Conservation (phyloP, 2,329 filamentous ascomycete genomes). For the Chrysoporthe deuterocubensis region DNA sequence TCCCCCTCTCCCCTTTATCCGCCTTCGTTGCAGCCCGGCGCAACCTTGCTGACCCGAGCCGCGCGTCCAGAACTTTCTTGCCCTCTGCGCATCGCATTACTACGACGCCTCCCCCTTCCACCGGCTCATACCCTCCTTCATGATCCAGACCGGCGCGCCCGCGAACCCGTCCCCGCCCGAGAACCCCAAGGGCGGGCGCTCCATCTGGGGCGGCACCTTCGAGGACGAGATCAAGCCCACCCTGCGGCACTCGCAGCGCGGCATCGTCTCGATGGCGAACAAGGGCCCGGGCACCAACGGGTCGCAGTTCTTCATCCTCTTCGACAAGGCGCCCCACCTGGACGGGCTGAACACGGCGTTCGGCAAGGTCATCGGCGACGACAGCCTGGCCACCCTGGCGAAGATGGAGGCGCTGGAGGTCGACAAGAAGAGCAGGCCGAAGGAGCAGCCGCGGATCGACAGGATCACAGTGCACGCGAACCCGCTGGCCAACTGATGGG, state of each 20-base stretch:
- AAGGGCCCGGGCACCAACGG: slow-evolving; percentile 75
- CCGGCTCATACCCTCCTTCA: slow-evolving; percentile 79
- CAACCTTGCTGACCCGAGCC: slow-evolving; percentile 4
- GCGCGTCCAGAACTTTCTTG: slow-evolving; percentile 75
- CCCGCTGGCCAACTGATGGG: slow-evolving; percentile 65
- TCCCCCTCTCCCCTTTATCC: neutral
- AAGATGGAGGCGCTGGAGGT: slow-evolving; percentile 73
- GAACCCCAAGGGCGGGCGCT: slow-evolving; percentile 69
- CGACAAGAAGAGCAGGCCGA: slow-evolving; percentile 78
- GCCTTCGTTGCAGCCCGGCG: slow-evolving; percentile 2
- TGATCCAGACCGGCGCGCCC: slow-evolving; percentile 75
- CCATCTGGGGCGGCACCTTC: slow-evolving; percentile 75
- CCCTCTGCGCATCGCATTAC: slow-evolving; percentile 79
- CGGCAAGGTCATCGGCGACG: slow-evolving; percentile 71
- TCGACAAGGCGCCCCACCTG: slow-evolving; percentile 77
- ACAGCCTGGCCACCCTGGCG: slow-evolving; percentile 66
- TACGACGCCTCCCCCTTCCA: slow-evolving; percentile 79
- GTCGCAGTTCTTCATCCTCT: slow-evolving; percentile 81
- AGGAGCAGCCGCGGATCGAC: slow-evolving; percentile 68
- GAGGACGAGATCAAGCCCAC: slow-evolving; percentile 80
- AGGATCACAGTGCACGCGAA: slow-evolving; percentile 78
- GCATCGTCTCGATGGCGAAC: slow-evolving; percentile 79
- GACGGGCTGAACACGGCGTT: slow-evolving; percentile 87
- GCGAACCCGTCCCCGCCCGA: slow-evolving; percentile 55
- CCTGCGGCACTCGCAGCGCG: slow-evolving; percentile 69